Evolutionary conservation across 306 rosid genomes (phyloP).

Genomic region (Fragaria vesca): DNA sequence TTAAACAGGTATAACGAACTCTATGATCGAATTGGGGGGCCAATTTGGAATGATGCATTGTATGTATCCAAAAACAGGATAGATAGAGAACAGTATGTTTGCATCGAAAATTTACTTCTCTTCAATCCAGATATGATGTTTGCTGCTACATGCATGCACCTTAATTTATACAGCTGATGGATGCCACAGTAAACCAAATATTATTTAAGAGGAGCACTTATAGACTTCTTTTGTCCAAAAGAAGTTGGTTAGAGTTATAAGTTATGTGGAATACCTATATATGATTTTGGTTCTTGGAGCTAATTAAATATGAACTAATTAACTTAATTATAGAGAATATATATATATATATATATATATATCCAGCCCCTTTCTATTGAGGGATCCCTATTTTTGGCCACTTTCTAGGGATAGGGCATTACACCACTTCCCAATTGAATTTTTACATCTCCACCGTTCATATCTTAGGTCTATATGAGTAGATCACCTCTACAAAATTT

Average conservation of each 20-base stretch:
- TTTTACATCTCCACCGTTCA: too few species aligned
- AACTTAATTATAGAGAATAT: too few species aligned
- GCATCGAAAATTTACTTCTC: background rate
- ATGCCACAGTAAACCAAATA: background rate
- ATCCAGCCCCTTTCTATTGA: too few species aligned
- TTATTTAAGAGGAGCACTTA: slow-evolving; percentile 12
- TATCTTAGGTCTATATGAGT: too few species aligned
- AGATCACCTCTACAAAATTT: too few species aligned
- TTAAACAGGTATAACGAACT: too few species aligned
- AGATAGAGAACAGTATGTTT: background rate
- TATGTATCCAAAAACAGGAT: background rate
- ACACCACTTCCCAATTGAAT: too few species aligned
- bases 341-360: too few species aligned
- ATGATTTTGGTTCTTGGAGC: background rate
- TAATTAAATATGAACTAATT: background rate
- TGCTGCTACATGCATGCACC: slow-evolving; percentile 23
- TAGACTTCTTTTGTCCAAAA: background rate
- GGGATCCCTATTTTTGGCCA: too few species aligned
- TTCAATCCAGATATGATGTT: background rate
- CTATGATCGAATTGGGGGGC: slow-evolving; percentile 5
- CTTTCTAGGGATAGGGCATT: too few species aligned
- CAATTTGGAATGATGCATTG: background rate
- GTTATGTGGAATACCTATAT: background rate
- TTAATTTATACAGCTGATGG: background rate
- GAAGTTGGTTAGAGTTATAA: background rate